Conservation (phyloP, 192 early-diverging fungal species). For the Coemansia sp. region DNA sequence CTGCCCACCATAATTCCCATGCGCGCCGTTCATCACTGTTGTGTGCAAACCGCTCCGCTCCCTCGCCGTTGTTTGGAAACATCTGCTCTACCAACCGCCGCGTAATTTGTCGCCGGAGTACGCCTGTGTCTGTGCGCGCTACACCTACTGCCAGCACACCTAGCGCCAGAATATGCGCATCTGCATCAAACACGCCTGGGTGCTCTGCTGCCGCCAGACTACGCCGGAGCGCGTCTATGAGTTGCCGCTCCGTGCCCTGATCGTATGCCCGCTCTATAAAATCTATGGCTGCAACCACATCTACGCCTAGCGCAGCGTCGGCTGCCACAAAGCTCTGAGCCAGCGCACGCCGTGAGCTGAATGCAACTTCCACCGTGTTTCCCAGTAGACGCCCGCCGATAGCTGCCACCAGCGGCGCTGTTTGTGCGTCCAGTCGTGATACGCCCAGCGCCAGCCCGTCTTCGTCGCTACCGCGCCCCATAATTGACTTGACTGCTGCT, state of each 20-base stretch:
- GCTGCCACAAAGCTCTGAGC: conserved; percentile 22
- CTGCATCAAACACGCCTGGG: background rate
- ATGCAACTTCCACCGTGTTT: conserved; percentile 27
- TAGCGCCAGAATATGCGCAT: conserved; percentile 16
- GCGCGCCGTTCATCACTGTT: conserved; percentile 22
- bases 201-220: conserved; percentile 4
- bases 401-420: conserved; percentile 17
- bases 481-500: background rate
- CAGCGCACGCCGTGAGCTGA: conserved; percentile 22
- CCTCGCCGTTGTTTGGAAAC: background rate
- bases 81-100: conserved; percentile 11
- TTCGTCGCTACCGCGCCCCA: background rate
- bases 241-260: background rate
- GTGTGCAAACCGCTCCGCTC: conserved; percentile 15
- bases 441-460: conserved; percentile 21
- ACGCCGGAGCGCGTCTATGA: conserved; percentile 6
- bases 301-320: conserved; percentile 8
- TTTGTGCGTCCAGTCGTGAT: conserved; percentile 25
- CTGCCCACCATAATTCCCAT: conserved; percentile 46
- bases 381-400: conserved; percentile 25
- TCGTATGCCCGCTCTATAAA: conserved; percentile 10
- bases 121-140: background rate
- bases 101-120: conserved; percentile 14
- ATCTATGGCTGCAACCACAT: conserved; percentile 18
- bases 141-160: conserved; percentile 12